Percentiles rank a stretch among this genome's conserved stretches.
These are phyloP conservation scores for Cajanus cajan DNA, from an alignment of 306 rosid genomes.

Conservation along the genomic window DNA sequence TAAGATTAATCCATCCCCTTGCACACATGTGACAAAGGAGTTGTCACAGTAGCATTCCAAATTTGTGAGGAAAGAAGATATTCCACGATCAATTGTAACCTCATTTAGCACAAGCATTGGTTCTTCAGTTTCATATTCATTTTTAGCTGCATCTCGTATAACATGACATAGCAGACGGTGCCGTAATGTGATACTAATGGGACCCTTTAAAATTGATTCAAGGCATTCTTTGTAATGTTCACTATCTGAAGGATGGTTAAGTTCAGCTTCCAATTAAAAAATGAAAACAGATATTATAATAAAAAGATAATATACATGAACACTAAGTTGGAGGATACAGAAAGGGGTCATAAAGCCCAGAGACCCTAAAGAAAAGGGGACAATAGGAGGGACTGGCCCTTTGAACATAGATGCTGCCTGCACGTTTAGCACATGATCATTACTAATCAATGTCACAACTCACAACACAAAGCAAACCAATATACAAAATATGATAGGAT, in stretches of 20 bases:
- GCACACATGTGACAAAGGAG: slow-evolving; percentile 90
- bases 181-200: slow-evolving; percentile 82
- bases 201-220: slow-evolving; percentile 79
- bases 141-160: slow-evolving; percentile 76
- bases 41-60: slow-evolving; percentile 91
- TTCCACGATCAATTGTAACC: slow-evolving; percentile 96
- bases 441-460: background rate
- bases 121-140: slow-evolving; percentile 83
- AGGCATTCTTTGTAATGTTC: slow-evolving; percentile 79
- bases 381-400: slow-evolving; percentile 97
- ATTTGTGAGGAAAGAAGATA: slow-evolving; percentile 90
- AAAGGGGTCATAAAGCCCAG: slow-evolving; percentile 97
- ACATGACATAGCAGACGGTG: slow-evolving; percentile 85
- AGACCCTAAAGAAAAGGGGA: slow-evolving; percentile 94
- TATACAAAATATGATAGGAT: background rate
- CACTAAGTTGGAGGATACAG: slow-evolving; percentile 66
- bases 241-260: slow-evolving; percentile 80
- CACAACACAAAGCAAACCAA: background rate
- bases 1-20: slow-evolving; percentile 92
- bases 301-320: slow-evolving; percentile 2
- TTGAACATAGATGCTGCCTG: slow-evolving; percentile 99
- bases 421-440: slow-evolving; percentile 31
- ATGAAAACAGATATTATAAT: background rate
- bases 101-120: slow-evolving; percentile 84
- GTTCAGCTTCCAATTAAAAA: slow-evolving; percentile 37